A percentile compares a stretch with the other conserved stretches of the same genome.
phyloP scores from a whole-genome alignment of 2,329 filamentous ascomycete species.

The Ophiocordyceps australis region DNA sequence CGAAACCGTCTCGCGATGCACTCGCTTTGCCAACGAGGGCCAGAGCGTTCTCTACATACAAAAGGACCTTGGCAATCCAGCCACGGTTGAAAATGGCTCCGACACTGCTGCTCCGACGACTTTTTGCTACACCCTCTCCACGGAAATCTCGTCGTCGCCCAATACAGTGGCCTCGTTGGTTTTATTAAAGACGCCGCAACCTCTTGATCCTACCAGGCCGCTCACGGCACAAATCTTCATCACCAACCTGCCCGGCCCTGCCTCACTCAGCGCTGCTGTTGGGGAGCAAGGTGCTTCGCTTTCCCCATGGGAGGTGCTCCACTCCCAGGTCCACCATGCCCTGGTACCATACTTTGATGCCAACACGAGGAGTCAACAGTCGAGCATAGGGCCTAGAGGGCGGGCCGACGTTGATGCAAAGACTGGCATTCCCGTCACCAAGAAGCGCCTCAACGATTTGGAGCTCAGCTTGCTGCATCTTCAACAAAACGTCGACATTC shows the following conservation, averaged over 20 bases:
- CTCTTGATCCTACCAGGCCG: constrained; percentile 68
- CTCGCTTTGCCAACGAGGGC: constrained; percentile 74
- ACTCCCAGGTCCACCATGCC: constrained; percentile 80
- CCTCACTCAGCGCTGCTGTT: constrained; percentile 45
- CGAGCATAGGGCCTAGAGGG: constrained; percentile 44
- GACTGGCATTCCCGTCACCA: constrained; percentile 89
- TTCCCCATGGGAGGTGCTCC: constrained; percentile 82
- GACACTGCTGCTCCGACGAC: constrained; percentile 19
- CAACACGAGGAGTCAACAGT: constrained; percentile 69
- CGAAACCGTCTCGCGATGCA: constrained; percentile 76
- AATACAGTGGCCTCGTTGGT: constrained; percentile 76
- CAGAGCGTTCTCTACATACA: constrained; percentile 83
- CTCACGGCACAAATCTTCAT: constrained; percentile 82
- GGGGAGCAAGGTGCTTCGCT: constrained; percentile 53
- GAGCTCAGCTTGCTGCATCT: constrained; percentile 80
- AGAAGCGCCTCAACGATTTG: constrained; percentile 90
- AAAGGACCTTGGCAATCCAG: constrained; percentile 48
- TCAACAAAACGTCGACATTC: constrained; percentile 96
- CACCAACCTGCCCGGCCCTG: constrained; percentile 75
- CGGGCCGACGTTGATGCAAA: constrained; percentile 78
- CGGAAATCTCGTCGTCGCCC: constrained; percentile 62
- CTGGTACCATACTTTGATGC: constrained; percentile 95
- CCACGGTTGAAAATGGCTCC: constrained; percentile 26
- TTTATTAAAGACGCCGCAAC: constrained; percentile 74
- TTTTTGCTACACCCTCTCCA: constrained; percentile 50